Base-by-base conservation (phyloP, 2,329 filamentous ascomycete genomes). In the Exophiala mesophila region DNA sequence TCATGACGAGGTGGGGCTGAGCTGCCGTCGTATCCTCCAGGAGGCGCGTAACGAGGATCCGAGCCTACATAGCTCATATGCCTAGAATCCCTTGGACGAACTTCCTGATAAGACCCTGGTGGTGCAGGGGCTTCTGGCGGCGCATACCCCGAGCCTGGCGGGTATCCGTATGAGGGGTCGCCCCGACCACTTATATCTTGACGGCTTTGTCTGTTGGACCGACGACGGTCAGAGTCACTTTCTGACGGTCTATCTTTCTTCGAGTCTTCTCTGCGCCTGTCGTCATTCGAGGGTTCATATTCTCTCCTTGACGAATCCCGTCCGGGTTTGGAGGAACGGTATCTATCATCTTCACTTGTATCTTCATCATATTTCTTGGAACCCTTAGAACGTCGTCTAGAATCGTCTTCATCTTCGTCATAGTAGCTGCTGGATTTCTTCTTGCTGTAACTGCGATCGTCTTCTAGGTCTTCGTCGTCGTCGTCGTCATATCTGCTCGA, bases 41-140 rank as follows among this genome's bases (percentile, higher is more conserved):
- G 64, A 21, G 66, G 64, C n/a, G 68, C 59, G 44, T 63, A 69
- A 1, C 63, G 65, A 10, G 65, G 64, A 17, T 61, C 61, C 51
- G 66, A 63, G 36, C 63, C 63, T 38, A 64, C 63, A 41, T 47
- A 47, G 45, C 42, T 49, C 39, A 47, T 23, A 42, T 46, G 44
- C 44, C 36, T 44, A 31, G 39, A 21, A 26, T 43, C 47, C 16
- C 31, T 41, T 37, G 50, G 41, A 30, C 44, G 31, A 8, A 28
- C 31, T 19, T 49, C 47, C 13, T 32, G 19, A 33, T 44, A 41
- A 9, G 26, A 38, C 12, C 28, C 42, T 1, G 41, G 37, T 13
- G 44, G 31, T 15, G 29, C 29, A 6, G 29, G 29, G 13, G 29
- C 29, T 13, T n/a, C 29, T 8, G 32, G 32, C 6, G 32, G 13